phyloP scores from a whole-genome alignment of 2,329 filamentous ascomycete genomes.

The Zasmidium citrigriseum region DNA sequence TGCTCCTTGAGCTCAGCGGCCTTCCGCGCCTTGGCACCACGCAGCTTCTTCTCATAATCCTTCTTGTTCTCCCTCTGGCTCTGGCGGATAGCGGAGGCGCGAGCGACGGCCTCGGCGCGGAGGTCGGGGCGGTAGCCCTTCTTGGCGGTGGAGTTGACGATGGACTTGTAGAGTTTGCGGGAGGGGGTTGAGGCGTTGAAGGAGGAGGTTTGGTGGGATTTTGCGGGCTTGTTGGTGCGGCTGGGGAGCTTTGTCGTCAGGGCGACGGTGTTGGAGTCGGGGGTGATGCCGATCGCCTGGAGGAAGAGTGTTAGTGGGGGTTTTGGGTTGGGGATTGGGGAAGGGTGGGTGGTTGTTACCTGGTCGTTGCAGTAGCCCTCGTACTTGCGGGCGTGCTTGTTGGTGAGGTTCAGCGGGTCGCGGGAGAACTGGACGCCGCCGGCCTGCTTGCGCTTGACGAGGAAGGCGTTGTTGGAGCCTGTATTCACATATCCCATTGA shows the following conservation, averaged over 20 bases:
- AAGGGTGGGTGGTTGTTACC: conserved; percentile 55
- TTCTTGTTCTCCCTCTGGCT: conserved; percentile 73
- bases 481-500: conserved; percentile 20
- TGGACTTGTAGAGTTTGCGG: conserved; percentile 86
- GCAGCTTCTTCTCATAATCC: conserved; percentile 62
- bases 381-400: conserved; percentile 91
- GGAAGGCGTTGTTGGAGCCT: conserved; percentile 88
- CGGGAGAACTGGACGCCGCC: conserved; percentile 89
- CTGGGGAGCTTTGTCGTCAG: conserved; percentile 83
- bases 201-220: conserved; percentile 64
- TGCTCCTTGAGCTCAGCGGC: conserved; percentile 20
- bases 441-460: conserved; percentile 81
- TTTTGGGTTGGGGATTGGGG: not conserved
- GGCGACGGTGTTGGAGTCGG: conserved; percentile 77
- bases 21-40: conserved; percentile 38
- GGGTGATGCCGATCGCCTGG: conserved; percentile 79
- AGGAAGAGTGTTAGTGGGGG: conserved; percentile 8
- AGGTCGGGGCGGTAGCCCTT: conserved; percentile 70
- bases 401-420: conserved; percentile 90
- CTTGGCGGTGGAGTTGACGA: conserved; percentile 82
- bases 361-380: conserved; percentile 92
- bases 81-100: conserved; percentile 74
- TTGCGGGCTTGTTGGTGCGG: conserved; percentile 71
- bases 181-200: conserved; percentile 72
- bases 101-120: conserved; percentile 69